phyloP scores from a whole-genome alignment of 192 early-diverging fungal species.

The Coemansia umbellata region DNA sequence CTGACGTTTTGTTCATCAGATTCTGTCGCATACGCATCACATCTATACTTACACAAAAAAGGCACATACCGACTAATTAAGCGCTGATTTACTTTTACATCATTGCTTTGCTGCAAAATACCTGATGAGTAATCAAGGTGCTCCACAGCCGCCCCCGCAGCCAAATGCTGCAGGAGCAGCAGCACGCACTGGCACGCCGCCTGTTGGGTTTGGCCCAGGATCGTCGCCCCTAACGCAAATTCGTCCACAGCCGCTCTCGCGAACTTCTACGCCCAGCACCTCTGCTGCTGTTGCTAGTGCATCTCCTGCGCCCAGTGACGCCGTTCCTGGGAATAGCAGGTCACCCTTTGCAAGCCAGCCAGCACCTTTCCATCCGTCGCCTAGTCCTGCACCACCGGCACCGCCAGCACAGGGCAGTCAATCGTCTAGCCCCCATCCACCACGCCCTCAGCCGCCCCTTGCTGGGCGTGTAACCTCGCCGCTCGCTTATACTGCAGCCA shows the following conservation, averaged over 20 bases:
- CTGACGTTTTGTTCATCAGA: neutral
- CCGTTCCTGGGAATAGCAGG: neutral
- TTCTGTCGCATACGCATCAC: neutral
- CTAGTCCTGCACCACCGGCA: conserved; percentile 13
- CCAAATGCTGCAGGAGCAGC: conserved; percentile 11
- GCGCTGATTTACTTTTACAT: no score
- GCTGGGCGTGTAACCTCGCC: conserved; percentile 39
- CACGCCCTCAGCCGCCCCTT: conserved; percentile 1
- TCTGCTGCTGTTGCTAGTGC: neutral
- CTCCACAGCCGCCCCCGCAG: conserved; percentile 12
- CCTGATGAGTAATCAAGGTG: neutral
- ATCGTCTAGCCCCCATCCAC: conserved; percentile 11
- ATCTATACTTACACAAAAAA: no score
- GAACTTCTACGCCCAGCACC: conserved; percentile 33
- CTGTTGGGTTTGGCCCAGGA: conserved; percentile 46
- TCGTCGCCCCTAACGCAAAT: conserved; percentile 46
- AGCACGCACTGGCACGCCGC: conserved; percentile 27
- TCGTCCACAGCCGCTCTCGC: conserved; percentile 37
- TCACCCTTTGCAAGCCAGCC: conserved; percentile 44
- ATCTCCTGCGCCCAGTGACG: conserved; percentile 13
- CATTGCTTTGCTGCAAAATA: no score
- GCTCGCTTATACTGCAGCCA: conserved; percentile 17
- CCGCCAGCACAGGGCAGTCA: conserved; percentile 7
- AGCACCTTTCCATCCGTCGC: conserved; percentile 20
- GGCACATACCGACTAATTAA: no score